Evolutionary conservation across 352 stramenopile genomes (phyloP).

Genomic region (Phytophthora multivora): DNA sequence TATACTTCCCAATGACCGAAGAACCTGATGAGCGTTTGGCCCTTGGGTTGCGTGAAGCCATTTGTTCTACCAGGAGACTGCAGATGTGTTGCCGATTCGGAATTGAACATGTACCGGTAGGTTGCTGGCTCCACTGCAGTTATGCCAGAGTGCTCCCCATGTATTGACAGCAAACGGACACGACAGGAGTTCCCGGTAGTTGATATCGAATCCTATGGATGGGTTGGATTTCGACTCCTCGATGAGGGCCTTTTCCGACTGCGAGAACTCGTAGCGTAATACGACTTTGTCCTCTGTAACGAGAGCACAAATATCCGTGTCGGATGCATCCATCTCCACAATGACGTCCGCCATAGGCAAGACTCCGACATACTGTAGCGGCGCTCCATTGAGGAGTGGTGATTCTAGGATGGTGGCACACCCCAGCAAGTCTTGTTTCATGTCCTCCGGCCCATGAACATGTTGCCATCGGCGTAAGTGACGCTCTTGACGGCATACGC

Average conservation of each 20-base stretch:
- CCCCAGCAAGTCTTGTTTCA: conserved; percentile 19
- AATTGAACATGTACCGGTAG: background rate
- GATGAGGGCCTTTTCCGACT: background rate
- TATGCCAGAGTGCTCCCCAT: background rate
- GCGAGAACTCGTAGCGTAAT: background rate
- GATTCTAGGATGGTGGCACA: conserved; percentile 3
- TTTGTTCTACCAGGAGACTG: background rate
- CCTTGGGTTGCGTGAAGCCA: background rate
- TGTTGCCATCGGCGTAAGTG: background rate
- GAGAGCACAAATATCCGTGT: conserved; percentile 10
- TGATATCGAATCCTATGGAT: conserved; percentile 25
- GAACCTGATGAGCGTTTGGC: conserved; percentile 7
- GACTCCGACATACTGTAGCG: conserved; percentile 5
- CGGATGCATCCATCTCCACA: too few relatives aligned
- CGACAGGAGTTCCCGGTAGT: conserved; percentile 27
- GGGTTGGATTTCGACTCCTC: background rate
- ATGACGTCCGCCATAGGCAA: conserved; percentile 3
- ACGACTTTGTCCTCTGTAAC: background rate
- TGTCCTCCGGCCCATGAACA: background rate
- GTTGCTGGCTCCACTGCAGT: background rate
- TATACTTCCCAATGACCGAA: conserved; percentile 1
- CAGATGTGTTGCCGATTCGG: background rate
- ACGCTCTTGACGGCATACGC: conserved; percentile 2
- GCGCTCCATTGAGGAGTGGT: conserved; percentile 19
- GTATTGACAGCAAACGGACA: conserved; percentile 13